Base-by-base conservation (phyloP, 306 rosid genomes). In the Quercus mongolica region DNA sequence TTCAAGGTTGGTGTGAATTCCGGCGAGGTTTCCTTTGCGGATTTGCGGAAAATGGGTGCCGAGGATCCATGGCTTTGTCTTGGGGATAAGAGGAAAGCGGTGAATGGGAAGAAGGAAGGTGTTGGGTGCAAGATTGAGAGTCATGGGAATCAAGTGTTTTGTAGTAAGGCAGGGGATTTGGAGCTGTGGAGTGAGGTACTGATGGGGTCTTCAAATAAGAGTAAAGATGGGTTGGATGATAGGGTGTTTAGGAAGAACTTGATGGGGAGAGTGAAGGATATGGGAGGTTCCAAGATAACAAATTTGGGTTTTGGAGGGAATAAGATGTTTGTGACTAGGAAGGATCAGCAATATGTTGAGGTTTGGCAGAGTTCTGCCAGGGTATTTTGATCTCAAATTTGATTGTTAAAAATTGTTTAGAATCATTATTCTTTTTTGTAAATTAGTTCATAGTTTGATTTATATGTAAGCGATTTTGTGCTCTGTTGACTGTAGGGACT, bases 1-100 rank as follows among this genome's bases (percentile, higher is more conserved):
- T 95, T 95, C 76, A 95, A 95, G 89, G 81, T 95, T 75, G 99
- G 99, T 18, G 97, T 93, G 74, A 88, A 83, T 69, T 88, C 99
- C 0, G 93, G 98, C 0, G 91, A 93, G 75, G 84, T 86, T 0
- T 93, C 44, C 74, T 90, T 71, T n/a, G 61, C 90, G 4, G 99
- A 95, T 80, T 35, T 95, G 87, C 78, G 97, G 11, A 89, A 71
- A 17, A n/a, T 91, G 21, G 86, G 90, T 18, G 77, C 71, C 26
- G 95, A 79, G 74, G 89, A 63, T 70, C 74, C 91, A 2, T 95
- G 99, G 99, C 74, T 85, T 14, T 88, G 94, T 78, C 88, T 95
- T 3, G 98, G 97, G 1, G 94, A 91, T 23, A 64, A 59, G 31
- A 90, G 90, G 44, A 89, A 80, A 73, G 78, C 71, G 41, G 3